Evolutionary conservation across 768 basidiomycete species (phyloP).

Genomic region (Auriscalpium vulgare): DNA sequence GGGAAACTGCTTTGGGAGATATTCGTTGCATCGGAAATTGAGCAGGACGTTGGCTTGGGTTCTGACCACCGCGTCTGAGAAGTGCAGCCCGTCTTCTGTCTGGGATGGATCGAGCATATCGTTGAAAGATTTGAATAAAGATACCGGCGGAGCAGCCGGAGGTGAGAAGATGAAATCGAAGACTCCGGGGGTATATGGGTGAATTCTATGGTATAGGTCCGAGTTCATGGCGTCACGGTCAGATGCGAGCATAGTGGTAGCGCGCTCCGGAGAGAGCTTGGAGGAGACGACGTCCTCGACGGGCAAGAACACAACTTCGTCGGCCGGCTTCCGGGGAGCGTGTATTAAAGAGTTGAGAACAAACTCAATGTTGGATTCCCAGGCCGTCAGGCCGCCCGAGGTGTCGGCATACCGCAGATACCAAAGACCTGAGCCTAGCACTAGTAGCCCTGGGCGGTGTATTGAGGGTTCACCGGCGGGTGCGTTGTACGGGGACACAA

Average conservation of each 20-base stretch:
- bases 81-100: constrained; percentile 85
- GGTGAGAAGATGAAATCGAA: background rate
- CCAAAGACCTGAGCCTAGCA: constrained; percentile 86
- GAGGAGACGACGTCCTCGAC: constrained; percentile 62
- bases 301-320: constrained; percentile 71
- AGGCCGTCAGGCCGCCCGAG: constrained; percentile 70
- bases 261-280: constrained; percentile 58
- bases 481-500: background rate
- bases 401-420: constrained; percentile 67
- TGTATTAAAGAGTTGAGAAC: constrained; percentile 45
- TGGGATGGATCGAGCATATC: constrained; percentile 61
- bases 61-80: constrained; percentile 49
- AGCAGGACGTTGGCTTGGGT: constrained; percentile 72
- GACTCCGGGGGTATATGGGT: constrained; percentile 22
- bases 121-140: constrained; percentile 77
- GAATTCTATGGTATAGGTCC: constrained; percentile 64
- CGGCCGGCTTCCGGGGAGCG: constrained; percentile 41
- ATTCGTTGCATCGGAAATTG: constrained; percentile 75
- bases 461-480: constrained; percentile 1
- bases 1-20: constrained; percentile 52
- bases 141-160: constrained; percentile 23
- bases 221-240: constrained; percentile 93
- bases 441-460: constrained; percentile 53
- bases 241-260: constrained; percentile 58
- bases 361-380: constrained; percentile 67